Conservation (phyloP, 2,329 filamentous ascomycete genomes). For the Coniochaeta pulveracea region DNA sequence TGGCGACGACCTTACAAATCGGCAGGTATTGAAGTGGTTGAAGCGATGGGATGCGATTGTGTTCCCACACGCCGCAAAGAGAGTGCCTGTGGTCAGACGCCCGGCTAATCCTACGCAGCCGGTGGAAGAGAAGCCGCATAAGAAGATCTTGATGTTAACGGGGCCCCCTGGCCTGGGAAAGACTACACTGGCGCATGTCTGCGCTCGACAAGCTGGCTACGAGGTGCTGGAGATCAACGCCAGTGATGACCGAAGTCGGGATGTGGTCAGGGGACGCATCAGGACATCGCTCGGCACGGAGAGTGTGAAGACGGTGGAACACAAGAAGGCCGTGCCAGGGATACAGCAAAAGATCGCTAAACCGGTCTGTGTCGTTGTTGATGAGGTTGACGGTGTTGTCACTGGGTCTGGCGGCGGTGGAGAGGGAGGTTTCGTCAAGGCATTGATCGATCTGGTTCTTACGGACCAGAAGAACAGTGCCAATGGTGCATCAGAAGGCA, state of each 20-base stretch:
- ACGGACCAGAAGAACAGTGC: slow-evolving; percentile 71
- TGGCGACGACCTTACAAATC: slow-evolving; percentile 88
- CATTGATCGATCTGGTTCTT: slow-evolving; percentile 79
- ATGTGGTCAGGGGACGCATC: slow-evolving; percentile 86
- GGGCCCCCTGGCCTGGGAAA: slow-evolving; percentile 91
- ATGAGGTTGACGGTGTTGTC: slow-evolving; percentile 93
- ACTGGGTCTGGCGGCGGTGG: slow-evolving; percentile 64
- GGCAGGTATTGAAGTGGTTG: slow-evolving; percentile 81
- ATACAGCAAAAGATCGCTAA: slow-evolving; percentile 61
- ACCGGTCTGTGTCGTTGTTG: slow-evolving; percentile 87
- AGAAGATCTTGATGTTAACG: slow-evolving; percentile 81
- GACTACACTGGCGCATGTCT: slow-evolving; percentile 92
- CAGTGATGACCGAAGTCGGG: slow-evolving; percentile 81
- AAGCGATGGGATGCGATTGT: slow-evolving; percentile 91
- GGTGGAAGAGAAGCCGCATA: slow-evolving; percentile 64
- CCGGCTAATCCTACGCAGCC: slow-evolving; percentile 31
- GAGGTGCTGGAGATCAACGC: slow-evolving; percentile 97
- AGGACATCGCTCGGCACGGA: slow-evolving; percentile 88
- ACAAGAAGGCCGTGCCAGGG: slow-evolving; percentile 38
- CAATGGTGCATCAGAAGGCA: slow-evolving; percentile 15
- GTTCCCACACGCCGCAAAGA: slow-evolving; percentile 64
- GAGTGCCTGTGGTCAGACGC: slow-evolving; percentile 35
- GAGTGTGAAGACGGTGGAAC: slow-evolving; percentile 69
- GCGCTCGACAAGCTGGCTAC: slow-evolving; percentile 88
- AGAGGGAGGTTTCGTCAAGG: slow-evolving; percentile 92